Evolutionary conservation across 1,284 basidiomycete genomes (phyloP).

Genomic region (Boletellus deceptivus): DNA sequence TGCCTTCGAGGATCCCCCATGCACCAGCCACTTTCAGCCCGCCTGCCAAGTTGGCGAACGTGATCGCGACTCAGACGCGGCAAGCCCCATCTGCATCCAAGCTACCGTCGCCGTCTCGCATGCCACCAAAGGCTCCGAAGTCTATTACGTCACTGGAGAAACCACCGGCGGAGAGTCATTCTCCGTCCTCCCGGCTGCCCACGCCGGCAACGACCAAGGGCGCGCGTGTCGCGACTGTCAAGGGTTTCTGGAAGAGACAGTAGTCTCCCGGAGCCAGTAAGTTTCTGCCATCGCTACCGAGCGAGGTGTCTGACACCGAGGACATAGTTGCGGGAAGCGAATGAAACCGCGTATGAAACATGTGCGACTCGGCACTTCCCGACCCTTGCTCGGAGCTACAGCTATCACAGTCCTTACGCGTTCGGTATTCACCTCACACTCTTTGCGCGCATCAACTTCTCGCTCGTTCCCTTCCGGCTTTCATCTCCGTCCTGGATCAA

Average conservation of each 20-base stretch:
- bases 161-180: not conserved
- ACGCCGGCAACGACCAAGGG: slow-evolving; percentile 25
- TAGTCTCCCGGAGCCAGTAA: slow-evolving; percentile 12
- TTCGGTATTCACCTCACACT: slow-evolving; percentile 7
- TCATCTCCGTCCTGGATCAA: slow-evolving; percentile 18
- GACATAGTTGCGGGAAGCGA: slow-evolving; percentile 3
- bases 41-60: slow-evolving; percentile 30
- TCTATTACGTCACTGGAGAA: slow-evolving; percentile 6
- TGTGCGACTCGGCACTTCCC: slow-evolving; percentile 2
- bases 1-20: slow-evolving; percentile 27
- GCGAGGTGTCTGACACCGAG: slow-evolving; percentile 1
- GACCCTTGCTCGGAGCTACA: not conserved
- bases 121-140: slow-evolving; percentile 13
- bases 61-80: slow-evolving; percentile 29
- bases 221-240: slow-evolving; percentile 28
- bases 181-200: slow-evolving; percentile 22
- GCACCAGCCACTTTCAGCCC: slow-evolving; percentile 28
- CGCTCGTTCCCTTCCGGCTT: slow-evolving; percentile 9
- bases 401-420: slow-evolving; percentile 22
- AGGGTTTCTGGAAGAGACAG: slow-evolving; percentile 33
- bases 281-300: not conserved
- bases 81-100: slow-evolving; percentile 15
- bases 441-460: slow-evolving; percentile 9
- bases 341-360: slow-evolving; percentile 6
- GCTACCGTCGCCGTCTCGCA: slow-evolving; percentile 20